Evolutionary conservation across 2,329 filamentous ascomycete species (phyloP).

Genomic region (Karstenula rhodostoma): DNA sequence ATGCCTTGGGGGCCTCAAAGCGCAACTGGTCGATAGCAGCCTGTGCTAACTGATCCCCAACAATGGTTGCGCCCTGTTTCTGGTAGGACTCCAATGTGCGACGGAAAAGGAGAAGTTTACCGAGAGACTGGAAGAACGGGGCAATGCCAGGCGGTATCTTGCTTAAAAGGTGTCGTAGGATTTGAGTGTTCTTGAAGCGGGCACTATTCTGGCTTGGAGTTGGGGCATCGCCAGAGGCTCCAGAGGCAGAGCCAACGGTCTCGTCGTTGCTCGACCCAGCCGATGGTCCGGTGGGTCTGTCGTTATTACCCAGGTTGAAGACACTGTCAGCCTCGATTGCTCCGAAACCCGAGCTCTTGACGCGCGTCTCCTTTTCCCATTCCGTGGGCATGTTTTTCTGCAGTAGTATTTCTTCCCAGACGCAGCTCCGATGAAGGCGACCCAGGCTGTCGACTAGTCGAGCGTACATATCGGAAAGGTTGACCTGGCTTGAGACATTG

Average conservation of each 20-base stretch:
- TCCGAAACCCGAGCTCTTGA: constrained; percentile 50
- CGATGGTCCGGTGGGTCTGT: constrained; percentile 26
- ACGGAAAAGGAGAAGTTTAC: constrained; percentile 80
- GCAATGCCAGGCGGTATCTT: constrained; percentile 82
- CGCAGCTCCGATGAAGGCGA: constrained; percentile 77
- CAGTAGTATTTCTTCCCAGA: constrained; percentile 85
- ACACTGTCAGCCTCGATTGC: constrained; percentile 51
- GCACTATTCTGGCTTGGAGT: constrained; percentile 42
- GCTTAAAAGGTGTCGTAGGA: constrained; percentile 77
- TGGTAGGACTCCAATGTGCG: constrained; percentile 72
- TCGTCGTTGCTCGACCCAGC: constrained; percentile 28
- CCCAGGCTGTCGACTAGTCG: constrained; percentile 78
- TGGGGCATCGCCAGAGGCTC: constrained; percentile 13
- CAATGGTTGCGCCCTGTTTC: constrained; percentile 67
- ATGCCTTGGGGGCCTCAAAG: constrained; percentile 55
- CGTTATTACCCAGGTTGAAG: constrained; percentile 43
- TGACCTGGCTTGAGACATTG: constrained; percentile 76
- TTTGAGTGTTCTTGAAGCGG: constrained; percentile 78
- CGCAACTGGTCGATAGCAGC: constrained; percentile 74
- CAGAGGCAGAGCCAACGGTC: constrained; percentile 20
- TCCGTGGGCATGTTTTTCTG: constrained; percentile 75
- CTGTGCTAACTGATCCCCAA: constrained; percentile 74
- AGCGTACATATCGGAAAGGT: constrained; percentile 84
- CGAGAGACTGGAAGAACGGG: constrained; percentile 84
- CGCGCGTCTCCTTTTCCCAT: constrained; percentile 62